Evolutionary conservation across 2,329 filamentous ascomycete species (phyloP).

Genomic region (Chrysoporthe austroafricana): DNA sequence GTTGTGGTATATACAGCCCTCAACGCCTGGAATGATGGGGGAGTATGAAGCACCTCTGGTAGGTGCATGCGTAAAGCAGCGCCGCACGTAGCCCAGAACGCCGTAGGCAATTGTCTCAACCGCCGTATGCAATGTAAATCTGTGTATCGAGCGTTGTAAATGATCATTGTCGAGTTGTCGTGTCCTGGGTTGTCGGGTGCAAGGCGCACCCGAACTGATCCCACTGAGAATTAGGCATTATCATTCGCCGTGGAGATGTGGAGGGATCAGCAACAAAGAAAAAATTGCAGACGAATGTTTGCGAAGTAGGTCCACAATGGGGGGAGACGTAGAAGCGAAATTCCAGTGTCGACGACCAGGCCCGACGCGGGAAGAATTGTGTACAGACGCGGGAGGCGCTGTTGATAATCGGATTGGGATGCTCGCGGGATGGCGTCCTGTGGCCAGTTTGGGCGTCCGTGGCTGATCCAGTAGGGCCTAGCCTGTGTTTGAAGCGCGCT

Average conservation of each 20-base stretch:
- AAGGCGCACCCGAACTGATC: not conserved
- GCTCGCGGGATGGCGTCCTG: not conserved
- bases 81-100: conserved; percentile 23
- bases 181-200: conserved; percentile 7
- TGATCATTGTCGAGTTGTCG: conserved; percentile 22
- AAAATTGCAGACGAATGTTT: not conserved
- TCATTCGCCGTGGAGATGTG: conserved; percentile 22
- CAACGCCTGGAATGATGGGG: conserved; percentile 15
- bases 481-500: not conserved
- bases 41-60: conserved; percentile 6
- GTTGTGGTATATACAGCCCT: conserved; percentile 20
- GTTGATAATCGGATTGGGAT: not conserved
- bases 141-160: conserved; percentile 22
- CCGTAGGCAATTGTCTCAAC: conserved; percentile 23
- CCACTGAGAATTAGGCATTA: conserved; percentile 28
- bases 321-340: conserved; percentile 10
- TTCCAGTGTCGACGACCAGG: not conserved
- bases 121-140: conserved; percentile 26
- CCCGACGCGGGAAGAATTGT: conserved; percentile 11
- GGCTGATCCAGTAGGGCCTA: not conserved
- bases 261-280: not conserved
- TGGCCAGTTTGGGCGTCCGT: not conserved
- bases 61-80: conserved; percentile 15
- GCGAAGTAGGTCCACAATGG: conserved; percentile 8
- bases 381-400: not conserved